phyloP scores from a whole-genome alignment of 2,329 filamentous ascomycete species.

The Fusarium papillatum region DNA sequence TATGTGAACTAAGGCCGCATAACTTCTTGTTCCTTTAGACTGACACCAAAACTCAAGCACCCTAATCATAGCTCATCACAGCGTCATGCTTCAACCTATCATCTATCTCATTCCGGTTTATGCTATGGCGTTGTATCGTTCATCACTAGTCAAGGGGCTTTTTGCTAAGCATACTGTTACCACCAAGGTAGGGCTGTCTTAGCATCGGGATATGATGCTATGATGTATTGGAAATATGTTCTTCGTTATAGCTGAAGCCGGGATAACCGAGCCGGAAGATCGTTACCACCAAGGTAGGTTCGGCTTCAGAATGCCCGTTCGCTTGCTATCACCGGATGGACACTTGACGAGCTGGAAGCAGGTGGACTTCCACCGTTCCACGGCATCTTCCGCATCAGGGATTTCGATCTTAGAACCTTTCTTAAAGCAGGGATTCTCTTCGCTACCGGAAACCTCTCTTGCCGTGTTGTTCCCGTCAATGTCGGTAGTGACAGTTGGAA shows the following conservation, averaged over 20 bases:
- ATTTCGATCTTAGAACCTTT: neutral
- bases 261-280: too few relatives aligned
- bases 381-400: neutral
- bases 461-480: neutral
- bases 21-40: neutral
- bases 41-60: neutral
- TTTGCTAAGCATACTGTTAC: neutral
- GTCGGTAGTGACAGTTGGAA: neutral
- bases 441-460: neutral
- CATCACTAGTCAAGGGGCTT: neutral
- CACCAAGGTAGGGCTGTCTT: neutral
- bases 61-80: neutral
- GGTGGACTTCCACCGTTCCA: neutral
- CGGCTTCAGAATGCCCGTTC: neutral
- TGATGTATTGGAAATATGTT: too few relatives aligned
- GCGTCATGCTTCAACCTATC: neutral
- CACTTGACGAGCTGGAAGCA: neutral
- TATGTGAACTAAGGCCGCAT: neutral
- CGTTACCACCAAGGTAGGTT: neutral
- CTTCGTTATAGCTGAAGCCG: too few relatives aligned
- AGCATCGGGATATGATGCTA: too few relatives aligned
- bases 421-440: neutral
- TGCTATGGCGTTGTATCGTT: neutral
- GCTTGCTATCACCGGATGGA: neutral
- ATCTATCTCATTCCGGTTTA: neutral